A percentile compares a stretch with the other conserved stretches of the same genome.
These are phyloP conservation scores for Aspergillus texensis DNA, from an alignment of 2,329 filamentous ascomycete genomes.

Conservation along the genomic window DNA sequence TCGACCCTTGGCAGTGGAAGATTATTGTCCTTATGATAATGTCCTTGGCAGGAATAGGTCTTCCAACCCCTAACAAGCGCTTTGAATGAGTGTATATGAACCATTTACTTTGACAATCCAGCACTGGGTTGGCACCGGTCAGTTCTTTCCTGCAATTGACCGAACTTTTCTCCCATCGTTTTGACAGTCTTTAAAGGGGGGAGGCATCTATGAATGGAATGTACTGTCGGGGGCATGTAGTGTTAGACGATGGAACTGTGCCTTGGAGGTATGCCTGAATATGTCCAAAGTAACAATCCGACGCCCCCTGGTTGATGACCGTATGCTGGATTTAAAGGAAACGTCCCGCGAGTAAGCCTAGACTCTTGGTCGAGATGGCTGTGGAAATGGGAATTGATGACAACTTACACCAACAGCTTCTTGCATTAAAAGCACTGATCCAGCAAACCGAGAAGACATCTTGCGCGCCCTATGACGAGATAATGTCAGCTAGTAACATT, in stretches of 20 bases:
- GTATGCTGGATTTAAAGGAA: constrained; percentile 27
- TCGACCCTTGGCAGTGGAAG: too few relatives aligned
- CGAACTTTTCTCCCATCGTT: background rate
- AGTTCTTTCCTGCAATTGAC: background rate
- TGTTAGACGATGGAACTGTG: constrained; percentile 34
- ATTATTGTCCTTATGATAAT: too few relatives aligned
- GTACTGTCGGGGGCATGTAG: constrained; percentile 31
- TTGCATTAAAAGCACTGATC: constrained; percentile 19
- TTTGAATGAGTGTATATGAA: background rate
- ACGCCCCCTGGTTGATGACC: constrained; percentile 43
- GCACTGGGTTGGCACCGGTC: background rate
- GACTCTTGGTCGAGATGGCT: constrained; percentile 8
- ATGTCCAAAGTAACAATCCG: constrained; percentile 40
- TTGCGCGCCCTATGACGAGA: constrained; percentile 14
- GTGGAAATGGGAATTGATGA: constrained; percentile 5
- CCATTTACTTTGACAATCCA: background rate
- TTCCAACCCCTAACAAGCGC: too few relatives aligned
- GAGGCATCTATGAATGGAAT: constrained; percentile 11
- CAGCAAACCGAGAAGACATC: constrained; percentile 17
- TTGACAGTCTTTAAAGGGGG: background rate
- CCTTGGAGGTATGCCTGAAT: constrained; percentile 43
- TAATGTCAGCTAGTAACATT: constrained; percentile 8
- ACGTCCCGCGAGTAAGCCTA: constrained; percentile 11
- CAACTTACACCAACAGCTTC: constrained; percentile 22
- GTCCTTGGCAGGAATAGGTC: too few relatives aligned